Evolutionary conservation across 2,329 filamentous ascomycete species (phyloP), one percentile per base, ranked within the genome.

Genomic region (Curvularia lunata): DNA sequence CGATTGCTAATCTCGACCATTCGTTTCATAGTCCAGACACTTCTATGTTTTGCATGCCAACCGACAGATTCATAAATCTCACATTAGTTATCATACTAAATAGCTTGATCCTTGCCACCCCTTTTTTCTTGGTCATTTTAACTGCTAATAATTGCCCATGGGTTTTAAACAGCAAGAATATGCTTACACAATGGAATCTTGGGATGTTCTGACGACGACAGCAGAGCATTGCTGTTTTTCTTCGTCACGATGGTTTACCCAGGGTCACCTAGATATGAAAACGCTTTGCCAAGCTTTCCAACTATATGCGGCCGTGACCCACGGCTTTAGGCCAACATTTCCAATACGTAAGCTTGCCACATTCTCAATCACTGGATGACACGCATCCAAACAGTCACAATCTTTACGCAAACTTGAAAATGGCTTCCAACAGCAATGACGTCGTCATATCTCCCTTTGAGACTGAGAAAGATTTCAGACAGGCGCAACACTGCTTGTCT

Each of bases 401-500:
- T 16, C 12, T n/a, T 18, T 4, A 45, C 27, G 3, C 16, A 13
- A 28, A 41, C 7, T n/a, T 23, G 25, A 59, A 3, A 13, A 70
- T 70, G 67, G 1, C 65, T 4, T 48, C 57, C 13, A 49, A 38
- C 7, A 58, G 54, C 21, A 51, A 62, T 19, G 54, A 65, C 10
- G 49, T 69, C 41, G 21, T 66, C 37, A 27, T 70, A 10, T 58
- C 59, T 8, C 64, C 56, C 7, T 59, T 69, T 32, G 62, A 68
- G 51, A 66, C 60, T 2, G 64, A 70, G 34, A 54, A 63, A 27
- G 70, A 73, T 45, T 52, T 73, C 25, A 58, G 55, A 4, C 64
- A 72, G 52, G 67, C 62, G 38, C 77, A 75, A 62, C 54, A 74
- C 46, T 75, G 70, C 61, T 53, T 75, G 12, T 70, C 71, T 54